These are phyloP conservation scores for Linderniella brevidens DNA, from an alignment of 257 asterid genomes.

Conservation along the genomic window DNA sequence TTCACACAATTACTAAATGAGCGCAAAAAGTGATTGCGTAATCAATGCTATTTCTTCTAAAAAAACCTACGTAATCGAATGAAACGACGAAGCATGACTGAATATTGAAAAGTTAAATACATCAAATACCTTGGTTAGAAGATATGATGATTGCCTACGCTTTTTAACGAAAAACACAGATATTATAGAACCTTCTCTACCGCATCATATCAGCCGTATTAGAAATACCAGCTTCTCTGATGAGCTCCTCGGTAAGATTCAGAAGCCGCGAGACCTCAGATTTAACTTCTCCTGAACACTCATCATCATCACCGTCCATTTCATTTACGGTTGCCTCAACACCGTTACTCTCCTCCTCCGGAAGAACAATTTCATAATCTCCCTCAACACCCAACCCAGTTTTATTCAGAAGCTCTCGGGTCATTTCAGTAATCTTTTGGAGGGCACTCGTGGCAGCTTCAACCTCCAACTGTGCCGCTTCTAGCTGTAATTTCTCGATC, in stretches of 20 bases:
- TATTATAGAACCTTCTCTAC: background rate
- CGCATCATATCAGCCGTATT: background rate
- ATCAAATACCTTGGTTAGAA: too few species aligned
- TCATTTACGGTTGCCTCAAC: constrained; percentile 5
- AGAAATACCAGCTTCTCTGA: constrained; percentile 33
- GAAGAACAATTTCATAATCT: constrained; percentile 14
- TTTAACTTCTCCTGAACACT: constrained; percentile 25
- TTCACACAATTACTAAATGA: too few species aligned
- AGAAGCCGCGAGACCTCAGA: constrained; percentile 51
- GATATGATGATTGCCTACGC: too few species aligned
- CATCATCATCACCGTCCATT: background rate
- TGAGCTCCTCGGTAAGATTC: constrained; percentile 46
- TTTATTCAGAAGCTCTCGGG: constrained; percentile 37
- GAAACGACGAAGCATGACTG: too few species aligned
- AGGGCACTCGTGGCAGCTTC: constrained; percentile 70
- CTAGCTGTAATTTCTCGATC: constrained; percentile 53
- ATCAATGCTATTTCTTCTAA: too few species aligned
- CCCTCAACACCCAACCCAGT: constrained; percentile 20
- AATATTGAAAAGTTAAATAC: too few species aligned
- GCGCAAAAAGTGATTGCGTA: too few species aligned
- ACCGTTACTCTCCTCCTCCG: constrained; percentile 2
- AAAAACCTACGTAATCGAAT: too few species aligned
- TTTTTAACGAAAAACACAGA: too few species aligned
- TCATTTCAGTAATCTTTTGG: constrained; percentile 49
- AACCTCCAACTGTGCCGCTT: constrained; percentile 57